Percentiles rank a stretch among this genome's conserved stretches.
Evolutionary conservation across 2,329 filamentous ascomycete species (phyloP).

Genomic region (Ophiocordyceps camponoti-leonardi): DNA sequence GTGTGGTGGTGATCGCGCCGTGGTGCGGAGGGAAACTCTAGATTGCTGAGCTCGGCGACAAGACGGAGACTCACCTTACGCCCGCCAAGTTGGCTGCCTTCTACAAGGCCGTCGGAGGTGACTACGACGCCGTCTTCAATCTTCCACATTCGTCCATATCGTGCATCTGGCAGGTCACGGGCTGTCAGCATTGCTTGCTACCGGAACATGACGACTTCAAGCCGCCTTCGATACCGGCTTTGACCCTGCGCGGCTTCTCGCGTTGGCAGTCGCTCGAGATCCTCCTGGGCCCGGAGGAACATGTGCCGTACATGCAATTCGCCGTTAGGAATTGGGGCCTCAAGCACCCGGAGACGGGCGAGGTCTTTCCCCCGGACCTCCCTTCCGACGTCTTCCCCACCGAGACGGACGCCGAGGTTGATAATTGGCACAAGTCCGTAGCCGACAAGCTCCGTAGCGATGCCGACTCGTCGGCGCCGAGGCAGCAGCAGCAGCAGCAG

Average conservation of each 20-base stretch:
- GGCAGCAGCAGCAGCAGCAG: slow-evolving; percentile 12
- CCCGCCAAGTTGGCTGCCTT: slow-evolving; percentile 60
- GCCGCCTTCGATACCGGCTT: slow-evolving; percentile 60
- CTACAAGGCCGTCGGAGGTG: slow-evolving; percentile 56
- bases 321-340: slow-evolving; percentile 66
- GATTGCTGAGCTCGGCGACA: slow-evolving; percentile 42
- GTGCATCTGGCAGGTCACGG: slow-evolving; percentile 82
- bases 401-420: slow-evolving; percentile 61
- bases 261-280: slow-evolving; percentile 90
- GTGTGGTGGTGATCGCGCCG: too few species aligned
- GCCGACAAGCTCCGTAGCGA: slow-evolving; percentile 52
- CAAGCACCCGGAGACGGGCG: slow-evolving; percentile 55
- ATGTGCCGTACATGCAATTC: slow-evolving; percentile 67
- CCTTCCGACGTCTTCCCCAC: slow-evolving; percentile 50
- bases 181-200: slow-evolving; percentile 77
- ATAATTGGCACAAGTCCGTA: slow-evolving; percentile 70
- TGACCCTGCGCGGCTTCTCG: slow-evolving; percentile 73
- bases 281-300: slow-evolving; percentile 71
- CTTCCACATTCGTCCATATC: slow-evolving; percentile 61
- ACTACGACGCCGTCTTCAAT: slow-evolving; percentile 67
- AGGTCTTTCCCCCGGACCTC: slow-evolving; percentile 43
- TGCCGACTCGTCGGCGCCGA: slow-evolving; percentile 14
- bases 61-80: slow-evolving; percentile 32
- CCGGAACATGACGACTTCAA: slow-evolving; percentile 57
- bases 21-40: slow-evolving; percentile 11